These are phyloP conservation scores for Roridomyces roridus DNA, from an alignment of 768 basidiomycete species.

Conservation along the genomic window DNA sequence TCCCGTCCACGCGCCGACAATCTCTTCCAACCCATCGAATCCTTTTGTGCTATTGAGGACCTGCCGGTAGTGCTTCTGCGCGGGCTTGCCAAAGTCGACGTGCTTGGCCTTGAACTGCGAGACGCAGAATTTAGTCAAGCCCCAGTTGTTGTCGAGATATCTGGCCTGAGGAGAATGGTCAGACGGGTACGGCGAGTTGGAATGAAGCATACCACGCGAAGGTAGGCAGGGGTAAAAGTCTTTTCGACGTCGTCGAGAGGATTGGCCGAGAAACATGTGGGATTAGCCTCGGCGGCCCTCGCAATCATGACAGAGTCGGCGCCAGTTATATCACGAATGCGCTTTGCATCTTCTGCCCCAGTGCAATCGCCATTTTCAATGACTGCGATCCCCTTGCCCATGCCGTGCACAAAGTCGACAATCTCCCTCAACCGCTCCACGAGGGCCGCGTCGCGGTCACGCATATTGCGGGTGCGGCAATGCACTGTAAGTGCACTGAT, in stretches of 20 bases:
- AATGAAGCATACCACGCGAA: slow-evolving; percentile 65
- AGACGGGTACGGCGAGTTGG: neutral
- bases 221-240: slow-evolving; percentile 73
- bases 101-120: slow-evolving; percentile 80
- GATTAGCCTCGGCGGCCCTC: slow-evolving; percentile 92
- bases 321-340: slow-evolving; percentile 79
- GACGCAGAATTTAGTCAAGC: slow-evolving; percentile 88
- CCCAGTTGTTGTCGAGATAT: slow-evolving; percentile 82
- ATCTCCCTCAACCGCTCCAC: slow-evolving; percentile 84
- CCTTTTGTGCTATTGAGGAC: slow-evolving; percentile 64
- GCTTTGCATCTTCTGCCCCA: slow-evolving; percentile 78
- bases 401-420: slow-evolving; percentile 78
- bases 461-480: slow-evolving; percentile 93
- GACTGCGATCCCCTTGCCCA: slow-evolving; percentile 83
- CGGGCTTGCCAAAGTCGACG: slow-evolving; percentile 59
- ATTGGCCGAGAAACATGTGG: slow-evolving; percentile 78
- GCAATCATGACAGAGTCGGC: slow-evolving; percentile 97
- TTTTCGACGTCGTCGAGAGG: slow-evolving; percentile 74
- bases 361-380: slow-evolving; percentile 94
- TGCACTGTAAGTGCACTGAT: slow-evolving; percentile 92
- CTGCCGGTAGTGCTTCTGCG: slow-evolving; percentile 62
- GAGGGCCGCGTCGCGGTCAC: slow-evolving; percentile 79
- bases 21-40: slow-evolving; percentile 57
- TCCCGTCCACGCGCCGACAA: slow-evolving; percentile 63
- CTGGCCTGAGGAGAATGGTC: slow-evolving; percentile 52